Conservation (phyloP, 163 green algal species). For the Scenedesmus sp. region DNA sequence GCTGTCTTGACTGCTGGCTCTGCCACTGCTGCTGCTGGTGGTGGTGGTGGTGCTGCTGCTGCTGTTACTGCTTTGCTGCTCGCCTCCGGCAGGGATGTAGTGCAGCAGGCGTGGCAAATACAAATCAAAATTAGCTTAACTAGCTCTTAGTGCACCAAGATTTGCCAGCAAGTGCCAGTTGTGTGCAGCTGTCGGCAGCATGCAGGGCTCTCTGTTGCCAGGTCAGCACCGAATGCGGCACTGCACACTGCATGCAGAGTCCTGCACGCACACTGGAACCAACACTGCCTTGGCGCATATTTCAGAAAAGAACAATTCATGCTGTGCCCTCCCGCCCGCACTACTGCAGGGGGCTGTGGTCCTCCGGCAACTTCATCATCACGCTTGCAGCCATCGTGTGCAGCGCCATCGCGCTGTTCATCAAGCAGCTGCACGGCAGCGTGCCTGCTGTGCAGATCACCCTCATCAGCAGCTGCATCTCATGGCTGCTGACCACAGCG, state of each 20-base stretch:
- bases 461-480: conserved; percentile 8
- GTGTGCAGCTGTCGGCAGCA: not conserved
- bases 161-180: not conserved
- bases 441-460: conserved; percentile 9
- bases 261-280: not conserved
- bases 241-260: not conserved
- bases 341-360: not conserved
- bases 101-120: not conserved
- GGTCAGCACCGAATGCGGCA: not conserved
- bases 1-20: too few species aligned
- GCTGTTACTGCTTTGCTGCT: not conserved
- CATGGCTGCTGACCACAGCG: not conserved
- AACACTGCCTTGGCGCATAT: not conserved
- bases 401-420: conserved; percentile 14
- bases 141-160: not conserved
- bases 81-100: not conserved
- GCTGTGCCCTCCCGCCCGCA: not conserved
- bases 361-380: not conserved
- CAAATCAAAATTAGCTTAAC: too few species aligned
- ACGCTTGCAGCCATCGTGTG: not conserved
- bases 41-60: not conserved
- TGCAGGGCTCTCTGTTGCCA: not conserved
- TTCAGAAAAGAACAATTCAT: not conserved
- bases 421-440: conserved; percentile 24
- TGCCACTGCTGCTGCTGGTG: not conserved